Base-by-base conservation (phyloP, 129 eudicot species). In the Flaveria bidentis region DNA sequence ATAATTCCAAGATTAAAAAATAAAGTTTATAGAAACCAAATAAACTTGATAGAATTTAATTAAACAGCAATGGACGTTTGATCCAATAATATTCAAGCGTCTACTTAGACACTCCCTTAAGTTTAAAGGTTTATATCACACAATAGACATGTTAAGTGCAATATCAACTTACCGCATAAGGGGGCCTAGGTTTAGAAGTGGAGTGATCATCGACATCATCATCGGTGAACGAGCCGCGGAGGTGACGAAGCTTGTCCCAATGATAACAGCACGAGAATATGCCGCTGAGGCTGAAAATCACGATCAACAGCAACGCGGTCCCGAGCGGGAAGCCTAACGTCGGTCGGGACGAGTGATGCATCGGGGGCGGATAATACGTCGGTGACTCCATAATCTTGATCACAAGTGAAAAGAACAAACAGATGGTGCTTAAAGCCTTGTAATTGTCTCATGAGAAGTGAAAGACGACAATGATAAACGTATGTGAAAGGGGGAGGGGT, bases 261-360 rank as follows among this genome's bases (percentile, higher is more conserved):
- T 90, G 96, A 75, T 90, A 90, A 74, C 92, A 88, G 46, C 96
- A 90, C 20, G 96, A 90, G 85, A 90, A 87, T 22, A 90, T 78
- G 12, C 96, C 96, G 42, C 96, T 90, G 74, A 90, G 79, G 81
- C 92, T 86, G 86, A 90, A 90, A 4, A 90, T 88, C 44, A 90
- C 81, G 26, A 90, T 80, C 28, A 90, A 13, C 5, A 90, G 87
- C 41, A 90, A 85, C 12, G 96, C 96, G 10, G 96, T 90, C 25
- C 96, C 96, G 28, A 90, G 88, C 14, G 96, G 96, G 60, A 90
- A 90, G 26, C 96, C 91, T 2, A 90, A 69, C 17, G 96, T 86
- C 9, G 96, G 96, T 73, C 93, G 89, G 41, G 92, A 87, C 6
- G 85, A 78, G 51, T 87, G 96, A 11, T 41, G 73, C 9, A 76